These are phyloP conservation scores for Candida pseudoglaebosa DNA, from an alignment of 805 yeast species.

Conservation along the genomic window DNA sequence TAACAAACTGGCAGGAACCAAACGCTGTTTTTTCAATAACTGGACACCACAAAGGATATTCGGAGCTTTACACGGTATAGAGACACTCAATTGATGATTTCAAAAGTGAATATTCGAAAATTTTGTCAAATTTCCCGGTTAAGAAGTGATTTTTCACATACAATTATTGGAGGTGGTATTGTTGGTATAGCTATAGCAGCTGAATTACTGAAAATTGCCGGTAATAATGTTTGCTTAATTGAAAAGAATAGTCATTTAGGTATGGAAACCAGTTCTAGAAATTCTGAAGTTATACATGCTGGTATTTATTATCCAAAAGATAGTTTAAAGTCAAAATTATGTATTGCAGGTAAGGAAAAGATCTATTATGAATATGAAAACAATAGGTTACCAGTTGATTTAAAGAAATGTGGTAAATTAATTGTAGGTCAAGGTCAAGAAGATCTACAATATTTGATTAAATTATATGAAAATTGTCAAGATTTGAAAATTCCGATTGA, in stretches of 20 bases:
- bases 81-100: not conserved
- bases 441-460: constrained; percentile 57
- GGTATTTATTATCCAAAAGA: constrained; percentile 77
- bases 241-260: constrained; percentile 70
- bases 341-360: constrained; percentile 69
- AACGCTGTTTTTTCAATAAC: no score
- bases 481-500: constrained; percentile 55
- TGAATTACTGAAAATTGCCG: constrained; percentile 45
- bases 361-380: constrained; percentile 51
- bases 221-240: constrained; percentile 55
- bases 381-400: constrained; percentile 21
- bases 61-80: no score
- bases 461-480: constrained; percentile 47
- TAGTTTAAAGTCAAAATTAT: constrained; percentile 63
- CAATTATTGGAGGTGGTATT: constrained; percentile 78
- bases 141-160: constrained; percentile 56
- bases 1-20: no score
- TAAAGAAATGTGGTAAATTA: constrained; percentile 75
- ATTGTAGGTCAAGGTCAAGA: constrained; percentile 73
- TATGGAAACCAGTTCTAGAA: constrained; percentile 80
- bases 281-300: constrained; percentile 91
- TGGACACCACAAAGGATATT: no score
- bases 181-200: constrained; percentile 83
- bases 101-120: not conserved
- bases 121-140: constrained; percentile 2